These are phyloP conservation scores for Candida silvicultrix DNA, from an alignment of 805 yeast species.

Conservation along the genomic window DNA sequence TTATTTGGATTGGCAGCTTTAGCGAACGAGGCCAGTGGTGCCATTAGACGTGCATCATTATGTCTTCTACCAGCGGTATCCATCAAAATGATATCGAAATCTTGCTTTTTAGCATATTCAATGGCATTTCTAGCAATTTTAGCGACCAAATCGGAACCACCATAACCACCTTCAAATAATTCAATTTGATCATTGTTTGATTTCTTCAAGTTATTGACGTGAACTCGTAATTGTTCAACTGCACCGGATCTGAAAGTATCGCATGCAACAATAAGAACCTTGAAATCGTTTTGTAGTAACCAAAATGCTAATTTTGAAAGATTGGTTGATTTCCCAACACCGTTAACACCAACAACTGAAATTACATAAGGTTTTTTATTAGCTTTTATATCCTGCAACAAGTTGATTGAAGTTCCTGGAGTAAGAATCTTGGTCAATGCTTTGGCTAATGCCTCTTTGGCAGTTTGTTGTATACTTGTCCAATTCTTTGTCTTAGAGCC, in stretches of 20 bases:
- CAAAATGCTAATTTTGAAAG: slow-evolving; percentile 92
- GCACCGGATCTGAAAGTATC: slow-evolving; percentile 98
- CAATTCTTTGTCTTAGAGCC: slow-evolving; percentile 70
- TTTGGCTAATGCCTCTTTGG: slow-evolving; percentile 56
- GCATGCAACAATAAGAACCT: slow-evolving; percentile 89
- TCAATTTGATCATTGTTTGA: slow-evolving; percentile 54
- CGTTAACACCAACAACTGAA: slow-evolving; percentile 96
- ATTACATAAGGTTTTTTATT: slow-evolving; percentile 72
- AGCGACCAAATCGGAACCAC: slow-evolving; percentile 92
- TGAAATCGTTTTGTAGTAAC: slow-evolving; percentile 84
- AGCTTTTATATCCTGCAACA: slow-evolving; percentile 65
- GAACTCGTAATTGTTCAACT: slow-evolving; percentile 94
- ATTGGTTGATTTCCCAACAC: slow-evolving; percentile 96
- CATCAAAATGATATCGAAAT: slow-evolving; percentile 81
- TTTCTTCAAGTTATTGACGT: slow-evolving; percentile 75
- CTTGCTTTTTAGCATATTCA: slow-evolving; percentile 60
- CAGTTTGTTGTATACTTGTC: slow-evolving; percentile 69
- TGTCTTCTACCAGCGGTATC: slow-evolving; percentile 99
- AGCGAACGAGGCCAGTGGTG: slow-evolving; percentile 91
- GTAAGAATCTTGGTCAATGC: slow-evolving; percentile 72
- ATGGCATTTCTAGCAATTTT: slow-evolving; percentile 90
- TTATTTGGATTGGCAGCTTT: slow-evolving; percentile 93
- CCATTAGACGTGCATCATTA: slow-evolving; percentile 90
- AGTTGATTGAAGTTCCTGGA: slow-evolving; percentile 85
- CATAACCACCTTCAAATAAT: slow-evolving; percentile 90